These are phyloP conservation scores for Stachybotrys chlorohalonatus DNA, from an alignment of 2,329 filamentous ascomycete genomes.

Conservation along the genomic window DNA sequence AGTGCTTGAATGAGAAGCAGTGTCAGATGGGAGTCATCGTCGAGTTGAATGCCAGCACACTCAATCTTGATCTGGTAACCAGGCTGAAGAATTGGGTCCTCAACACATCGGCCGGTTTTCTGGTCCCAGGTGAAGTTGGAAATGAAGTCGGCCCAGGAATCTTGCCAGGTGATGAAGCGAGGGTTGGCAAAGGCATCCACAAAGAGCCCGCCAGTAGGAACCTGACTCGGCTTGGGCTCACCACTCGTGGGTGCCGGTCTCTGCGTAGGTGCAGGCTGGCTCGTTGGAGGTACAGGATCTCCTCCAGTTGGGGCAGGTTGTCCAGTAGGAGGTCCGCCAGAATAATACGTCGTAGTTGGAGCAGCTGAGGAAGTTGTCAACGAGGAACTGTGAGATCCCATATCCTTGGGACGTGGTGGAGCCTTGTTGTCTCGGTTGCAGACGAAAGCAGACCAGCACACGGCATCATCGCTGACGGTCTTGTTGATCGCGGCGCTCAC, in stretches of 20 bases:
- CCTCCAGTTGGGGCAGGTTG: constrained; percentile 12
- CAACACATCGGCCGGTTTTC: constrained; percentile 22
- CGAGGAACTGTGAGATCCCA: constrained; percentile 25
- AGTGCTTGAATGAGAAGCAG: constrained; percentile 29
- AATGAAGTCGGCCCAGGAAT: constrained; percentile 28
- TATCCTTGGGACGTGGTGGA: constrained; percentile 23
- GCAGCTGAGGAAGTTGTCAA: constrained; percentile 19
- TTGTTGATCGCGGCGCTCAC: constrained; percentile 28
- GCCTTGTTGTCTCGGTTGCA: constrained; percentile 26
- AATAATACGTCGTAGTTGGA: constrained; percentile 22
- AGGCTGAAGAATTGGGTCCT: constrained; percentile 20
- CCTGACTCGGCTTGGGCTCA: neutral
- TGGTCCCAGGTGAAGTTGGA: constrained; percentile 31
- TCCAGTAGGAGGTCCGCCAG: constrained; percentile 16
- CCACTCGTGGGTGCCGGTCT: neutral
- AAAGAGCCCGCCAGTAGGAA: constrained; percentile 19
- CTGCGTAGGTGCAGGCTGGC: constrained; percentile 17
- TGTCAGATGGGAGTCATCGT: constrained; percentile 29
- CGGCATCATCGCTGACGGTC: constrained; percentile 24
- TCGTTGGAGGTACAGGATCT: constrained; percentile 19
- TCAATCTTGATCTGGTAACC: constrained; percentile 27
- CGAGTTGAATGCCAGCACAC: constrained; percentile 26
- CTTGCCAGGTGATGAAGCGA: constrained; percentile 30
- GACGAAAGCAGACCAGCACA: constrained; percentile 32
- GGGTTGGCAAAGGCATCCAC: constrained; percentile 24